phyloP scores from a whole-genome alignment of 257 asterid species.

The Fraxinus quadrangulata region DNA sequence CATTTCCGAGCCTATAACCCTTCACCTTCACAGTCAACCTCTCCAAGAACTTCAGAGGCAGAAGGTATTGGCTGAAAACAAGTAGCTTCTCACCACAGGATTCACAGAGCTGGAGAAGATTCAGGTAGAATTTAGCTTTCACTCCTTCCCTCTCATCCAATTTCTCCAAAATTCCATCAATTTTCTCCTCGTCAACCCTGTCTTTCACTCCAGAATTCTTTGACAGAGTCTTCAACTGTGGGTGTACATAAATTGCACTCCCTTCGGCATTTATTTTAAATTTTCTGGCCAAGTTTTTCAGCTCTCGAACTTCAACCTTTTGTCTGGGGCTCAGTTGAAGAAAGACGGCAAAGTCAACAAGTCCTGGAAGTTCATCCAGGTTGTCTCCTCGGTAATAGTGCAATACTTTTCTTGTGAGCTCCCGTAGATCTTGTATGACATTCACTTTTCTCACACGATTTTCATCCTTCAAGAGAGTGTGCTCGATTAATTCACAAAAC shows the following conservation, averaged over 20 bases:
- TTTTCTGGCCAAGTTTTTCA: conserved; percentile 39
- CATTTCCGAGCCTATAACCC: conserved; percentile 40
- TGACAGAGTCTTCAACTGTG: conserved; percentile 39
- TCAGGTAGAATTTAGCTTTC: conserved; percentile 43
- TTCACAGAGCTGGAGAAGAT: conserved; percentile 19
- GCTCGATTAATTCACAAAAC: conserved; percentile 49
- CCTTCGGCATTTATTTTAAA: conserved; percentile 49
- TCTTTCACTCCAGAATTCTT: conserved; percentile 38
- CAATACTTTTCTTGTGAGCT: conserved; percentile 48
- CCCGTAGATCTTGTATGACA: conserved; percentile 48
- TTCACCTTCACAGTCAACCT: conserved; percentile 40
- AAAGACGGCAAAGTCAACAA: conserved; percentile 43
- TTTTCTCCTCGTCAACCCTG: conserved; percentile 42
- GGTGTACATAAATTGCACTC: conserved; percentile 53
- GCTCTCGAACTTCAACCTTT: conserved; percentile 39
- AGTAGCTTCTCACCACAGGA: conserved; percentile 46
- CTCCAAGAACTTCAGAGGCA: conserved; percentile 51
- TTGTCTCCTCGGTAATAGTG: conserved; percentile 54
- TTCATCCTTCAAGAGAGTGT: conserved; percentile 41
- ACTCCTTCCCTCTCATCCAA: conserved; percentile 50
- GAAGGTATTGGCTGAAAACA: conserved; percentile 51
- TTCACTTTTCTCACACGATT: conserved; percentile 44
- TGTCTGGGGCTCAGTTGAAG: conserved; percentile 42
- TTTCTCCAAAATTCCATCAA: conserved; percentile 39
- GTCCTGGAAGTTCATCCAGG: conserved; percentile 54